Base-by-base conservation (phyloP, 192 early-diverging fungal genomes). In the Cladochytrium replicatum region DNA sequence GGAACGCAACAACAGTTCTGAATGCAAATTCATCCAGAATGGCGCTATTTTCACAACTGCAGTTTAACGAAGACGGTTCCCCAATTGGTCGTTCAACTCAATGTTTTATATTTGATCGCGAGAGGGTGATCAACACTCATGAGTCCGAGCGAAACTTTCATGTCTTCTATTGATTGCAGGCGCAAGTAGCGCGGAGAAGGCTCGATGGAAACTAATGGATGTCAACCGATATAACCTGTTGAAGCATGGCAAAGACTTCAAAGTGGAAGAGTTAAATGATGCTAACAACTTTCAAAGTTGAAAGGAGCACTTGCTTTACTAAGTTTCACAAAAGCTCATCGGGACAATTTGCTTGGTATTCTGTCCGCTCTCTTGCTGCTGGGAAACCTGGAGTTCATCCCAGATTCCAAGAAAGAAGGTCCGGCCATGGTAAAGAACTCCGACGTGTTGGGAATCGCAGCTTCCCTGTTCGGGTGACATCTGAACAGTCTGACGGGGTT, bases 41-140 rank as follows among this genome's bases (percentile, higher is more conserved):
- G 42, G 88, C 85, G 7, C 76, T 81, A 44, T 91, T 87, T 52
- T 83, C 83, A 2, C 89, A 93, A 74, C 63, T 96, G 34, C 88
- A 92, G 55, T 96, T 91, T 55, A 87, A 91, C 60, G 86, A 87
- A 60, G 80, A 87, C n/a, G 88, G 89, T 6, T 83, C 84, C 31
- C 75, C 92, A 50, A 75, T 91, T 15, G 93, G 93, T 5, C 82
- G 85, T 13, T 91, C 87, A 61, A 74, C 81, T 52, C 69, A 87
- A 43, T 82, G 88, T 61, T 93, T 88, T 59, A 75, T 90, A 50
- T 68, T 94, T 32, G 91, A 94, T 46, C 81, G 84, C 62, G 66
- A 64, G 25, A 78, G 89, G 4, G 75, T 94, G 23, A 71, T 80
- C 3, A 65, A 60, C 17, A 46, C 29, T 22, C n/a, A 8, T 43